phyloP scores from a whole-genome alignment of 2,329 filamentous ascomycete species.

The Peltaster fructicola region DNA sequence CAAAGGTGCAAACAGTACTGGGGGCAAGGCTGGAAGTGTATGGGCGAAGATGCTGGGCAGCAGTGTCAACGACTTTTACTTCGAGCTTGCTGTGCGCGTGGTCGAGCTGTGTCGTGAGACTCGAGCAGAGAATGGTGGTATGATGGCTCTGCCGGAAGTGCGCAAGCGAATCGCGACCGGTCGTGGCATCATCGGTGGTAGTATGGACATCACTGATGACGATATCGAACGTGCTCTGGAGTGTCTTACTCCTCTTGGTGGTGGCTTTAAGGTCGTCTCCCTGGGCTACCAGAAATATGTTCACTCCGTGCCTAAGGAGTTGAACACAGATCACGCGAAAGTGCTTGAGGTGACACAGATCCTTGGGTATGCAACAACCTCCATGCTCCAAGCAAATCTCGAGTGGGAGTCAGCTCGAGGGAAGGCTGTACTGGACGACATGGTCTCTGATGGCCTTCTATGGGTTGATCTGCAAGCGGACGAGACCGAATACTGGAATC shows the following conservation, averaged over 20 bases:
- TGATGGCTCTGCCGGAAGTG: slow-evolving; percentile 73
- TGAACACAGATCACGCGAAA: slow-evolving; percentile 84
- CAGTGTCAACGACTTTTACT: slow-evolving; percentile 96
- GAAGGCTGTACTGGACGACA: slow-evolving; percentile 78
- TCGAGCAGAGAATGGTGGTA: slow-evolving; percentile 74
- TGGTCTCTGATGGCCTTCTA: slow-evolving; percentile 73
- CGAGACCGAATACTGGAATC: slow-evolving; percentile 91
- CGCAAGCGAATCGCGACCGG: slow-evolving; percentile 55
- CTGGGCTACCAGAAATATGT: slow-evolving; percentile 80
- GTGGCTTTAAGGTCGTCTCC: slow-evolving; percentile 67
- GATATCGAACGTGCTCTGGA: slow-evolving; percentile 81
- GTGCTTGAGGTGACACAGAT: slow-evolving; percentile 85
- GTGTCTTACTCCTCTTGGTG: slow-evolving; percentile 71
- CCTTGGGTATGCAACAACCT: slow-evolving; percentile 74
- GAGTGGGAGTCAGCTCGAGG: slow-evolving; percentile 70
- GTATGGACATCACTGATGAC: slow-evolving; percentile 70
- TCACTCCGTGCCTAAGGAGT: slow-evolving; percentile 79
- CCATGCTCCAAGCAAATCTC: slow-evolving; percentile 75
- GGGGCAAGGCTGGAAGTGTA: slow-evolving; percentile 45
- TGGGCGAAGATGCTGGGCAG: slow-evolving; percentile 87
- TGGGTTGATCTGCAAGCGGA: slow-evolving; percentile 79
- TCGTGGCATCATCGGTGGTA: slow-evolving; percentile 57
- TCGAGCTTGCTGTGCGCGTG: slow-evolving; percentile 86
- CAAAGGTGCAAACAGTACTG: slow-evolving; percentile 20
- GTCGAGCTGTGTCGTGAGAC: slow-evolving; percentile 85